Conservation (phyloP, 139 green algal genomes). For the Chlorella sp. region DNA sequence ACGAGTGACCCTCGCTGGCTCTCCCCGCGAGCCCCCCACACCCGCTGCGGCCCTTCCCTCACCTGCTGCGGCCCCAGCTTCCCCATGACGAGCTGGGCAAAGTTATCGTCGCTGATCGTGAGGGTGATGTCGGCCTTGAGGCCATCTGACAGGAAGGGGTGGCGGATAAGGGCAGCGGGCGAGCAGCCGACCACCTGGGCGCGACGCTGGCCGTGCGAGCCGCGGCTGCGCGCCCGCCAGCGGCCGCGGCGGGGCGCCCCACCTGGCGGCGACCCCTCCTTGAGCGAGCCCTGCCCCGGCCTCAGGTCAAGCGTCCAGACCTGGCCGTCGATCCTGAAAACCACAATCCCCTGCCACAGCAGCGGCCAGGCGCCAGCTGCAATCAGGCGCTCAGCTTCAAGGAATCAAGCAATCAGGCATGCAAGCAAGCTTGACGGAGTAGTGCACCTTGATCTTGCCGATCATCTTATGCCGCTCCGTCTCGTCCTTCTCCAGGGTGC, state of each 20-base stretch:
- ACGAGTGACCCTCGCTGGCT: too few species aligned
- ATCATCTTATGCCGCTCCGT: constrained; percentile 47
- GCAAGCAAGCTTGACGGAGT: neutral
- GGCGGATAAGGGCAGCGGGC: too few species aligned
- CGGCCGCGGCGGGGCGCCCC: too few species aligned
- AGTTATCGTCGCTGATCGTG: constrained; percentile 72
- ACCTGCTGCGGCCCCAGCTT: constrained; percentile 85
- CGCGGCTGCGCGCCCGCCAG: too few species aligned
- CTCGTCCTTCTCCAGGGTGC: constrained; percentile 49
- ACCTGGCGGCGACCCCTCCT: constrained; percentile 42
- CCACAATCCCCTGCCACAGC: constrained; percentile 69
- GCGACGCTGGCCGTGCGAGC: too few species aligned
- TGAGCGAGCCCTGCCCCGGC: constrained; percentile 43
- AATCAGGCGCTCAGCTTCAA: too few species aligned
- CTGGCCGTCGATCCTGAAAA: constrained; percentile 82
- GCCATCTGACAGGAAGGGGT: too few species aligned
- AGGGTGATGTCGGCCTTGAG: constrained; percentile 79
- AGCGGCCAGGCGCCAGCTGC: neutral
- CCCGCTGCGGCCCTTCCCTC: too few species aligned
- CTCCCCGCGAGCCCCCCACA: too few species aligned
- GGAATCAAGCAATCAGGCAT: neutral
- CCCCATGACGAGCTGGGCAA: constrained; percentile 78
- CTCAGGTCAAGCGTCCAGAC: constrained; percentile 80
- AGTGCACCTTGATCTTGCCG: constrained; percentile 65
- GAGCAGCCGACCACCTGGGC: too few species aligned